These are phyloP conservation scores for Gossypium mustelinum DNA, from an alignment of 345 rosid genomes.

Conservation along the genomic window DNA sequence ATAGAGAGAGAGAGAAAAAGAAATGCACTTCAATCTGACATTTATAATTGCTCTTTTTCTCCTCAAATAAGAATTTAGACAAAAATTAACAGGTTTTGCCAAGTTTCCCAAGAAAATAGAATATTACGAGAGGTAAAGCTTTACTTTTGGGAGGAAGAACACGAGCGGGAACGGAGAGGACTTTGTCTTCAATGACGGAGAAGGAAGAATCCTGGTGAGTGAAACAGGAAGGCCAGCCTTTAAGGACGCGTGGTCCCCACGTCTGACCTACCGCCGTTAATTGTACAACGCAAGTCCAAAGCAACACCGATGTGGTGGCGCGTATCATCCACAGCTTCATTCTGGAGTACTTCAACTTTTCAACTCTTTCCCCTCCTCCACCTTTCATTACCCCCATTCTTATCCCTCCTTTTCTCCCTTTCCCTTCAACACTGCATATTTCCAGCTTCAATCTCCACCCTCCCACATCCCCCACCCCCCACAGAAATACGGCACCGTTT, in stretches of 20 bases:
- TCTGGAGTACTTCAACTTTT: slow-evolving; percentile 57
- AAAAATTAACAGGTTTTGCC: neutral
- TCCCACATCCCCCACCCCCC: neutral
- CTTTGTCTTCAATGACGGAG: slow-evolving; percentile 35
- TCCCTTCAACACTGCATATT: slow-evolving; percentile 46
- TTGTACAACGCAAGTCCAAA: slow-evolving; percentile 96
- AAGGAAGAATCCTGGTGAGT: slow-evolving; percentile 36
- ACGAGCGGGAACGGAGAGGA: slow-evolving; percentile 39
- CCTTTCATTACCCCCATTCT: slow-evolving; percentile 42
- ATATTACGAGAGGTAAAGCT: slow-evolving; percentile 13
- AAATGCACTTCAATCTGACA: neutral
- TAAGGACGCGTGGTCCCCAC: slow-evolving; percentile 85
- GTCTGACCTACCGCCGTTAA: slow-evolving; percentile 80
- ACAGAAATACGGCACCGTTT: neutral
- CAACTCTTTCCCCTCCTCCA: slow-evolving; percentile 30
- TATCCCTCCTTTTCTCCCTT: slow-evolving; percentile 35
- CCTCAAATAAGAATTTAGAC: neutral
- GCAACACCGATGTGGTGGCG: slow-evolving; percentile 75
- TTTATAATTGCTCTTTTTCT: neutral
- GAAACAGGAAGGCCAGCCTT: slow-evolving; percentile 86
- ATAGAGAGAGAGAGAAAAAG: neutral
- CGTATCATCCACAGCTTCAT: slow-evolving; percentile 89
- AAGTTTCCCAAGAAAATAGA: neutral
- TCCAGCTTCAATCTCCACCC: neutral
- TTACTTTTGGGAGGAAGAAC: slow-evolving; percentile 78